Percentiles rank a stretch among this genome's conserved stretches.
phyloP scores from a whole-genome alignment of 352 stramenopile genomes.

The Heterotrichella gracilis region DNA sequence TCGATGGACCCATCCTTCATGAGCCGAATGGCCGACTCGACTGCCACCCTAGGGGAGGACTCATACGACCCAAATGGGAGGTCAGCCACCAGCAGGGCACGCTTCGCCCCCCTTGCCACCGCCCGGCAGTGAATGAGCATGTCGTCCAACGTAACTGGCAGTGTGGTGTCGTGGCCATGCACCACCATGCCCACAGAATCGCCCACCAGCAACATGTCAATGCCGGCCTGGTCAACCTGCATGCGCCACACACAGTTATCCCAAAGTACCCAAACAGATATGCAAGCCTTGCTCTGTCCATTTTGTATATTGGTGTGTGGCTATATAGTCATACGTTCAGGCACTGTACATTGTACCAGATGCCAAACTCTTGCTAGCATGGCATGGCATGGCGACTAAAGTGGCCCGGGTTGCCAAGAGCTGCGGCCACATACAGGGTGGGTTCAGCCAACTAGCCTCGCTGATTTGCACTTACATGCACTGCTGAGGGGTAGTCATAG shows the following conservation, averaged over 20 bases:
- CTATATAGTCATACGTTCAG: no score
- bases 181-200: conserved; percentile 89
- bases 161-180: conserved; percentile 24
- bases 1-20: conserved; percentile 77
- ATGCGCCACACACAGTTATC: no score
- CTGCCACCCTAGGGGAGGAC: conserved; percentile 38
- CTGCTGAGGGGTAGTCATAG: conserved; percentile 71
- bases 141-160: conserved; percentile 74
- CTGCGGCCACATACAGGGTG: no score
- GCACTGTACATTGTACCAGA: no score
- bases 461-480: no score
- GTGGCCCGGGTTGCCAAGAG: no score
- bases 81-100: conserved; percentile 68
- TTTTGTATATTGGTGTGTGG: no score
- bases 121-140: conserved; percentile 88
- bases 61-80: conserved; percentile 94
- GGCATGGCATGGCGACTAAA: no score
- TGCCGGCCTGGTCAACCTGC: conserved; percentile 74
- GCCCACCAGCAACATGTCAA: conserved; percentile 68
- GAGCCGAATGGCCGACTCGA: conserved; percentile 69
- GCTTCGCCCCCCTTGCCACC: conserved; percentile 44
- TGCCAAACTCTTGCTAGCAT: no score
- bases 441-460: no score
- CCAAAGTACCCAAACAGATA: no score
- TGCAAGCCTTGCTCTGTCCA: no score